Evolutionary conservation across 148 eudicot species (phyloP).

Genomic region (Bassia scoparia): DNA sequence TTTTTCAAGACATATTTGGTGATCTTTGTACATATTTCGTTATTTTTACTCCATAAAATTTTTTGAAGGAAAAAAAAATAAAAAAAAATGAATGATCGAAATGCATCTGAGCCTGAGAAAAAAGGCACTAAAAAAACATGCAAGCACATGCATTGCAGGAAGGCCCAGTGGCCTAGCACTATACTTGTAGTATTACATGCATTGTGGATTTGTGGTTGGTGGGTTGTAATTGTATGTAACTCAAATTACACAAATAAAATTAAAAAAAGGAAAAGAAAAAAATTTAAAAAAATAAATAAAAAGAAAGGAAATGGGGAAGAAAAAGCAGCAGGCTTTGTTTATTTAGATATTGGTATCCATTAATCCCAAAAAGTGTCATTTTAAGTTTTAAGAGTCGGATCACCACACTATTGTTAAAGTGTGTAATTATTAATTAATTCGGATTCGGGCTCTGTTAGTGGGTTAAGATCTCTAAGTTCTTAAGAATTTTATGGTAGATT

Average conservation of each 20-base stretch:
- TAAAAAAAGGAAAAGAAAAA: not conserved
- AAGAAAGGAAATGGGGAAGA: not conserved
- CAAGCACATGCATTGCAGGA: conserved; percentile 32
- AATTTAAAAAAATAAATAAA: too few species aligned
- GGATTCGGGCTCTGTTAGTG: too few species aligned
- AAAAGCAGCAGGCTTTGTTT: conserved; percentile 1
- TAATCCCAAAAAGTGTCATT: not conserved
- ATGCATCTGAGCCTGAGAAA: conserved; percentile 21
- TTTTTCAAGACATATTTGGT: too few species aligned
- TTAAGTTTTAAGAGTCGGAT: too few species aligned
- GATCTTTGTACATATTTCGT: not conserved
- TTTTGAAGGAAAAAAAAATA: not conserved
- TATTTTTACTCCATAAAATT: not conserved
- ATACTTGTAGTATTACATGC: not conserved
- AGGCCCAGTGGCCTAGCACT: conserved; percentile 22
- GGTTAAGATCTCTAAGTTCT: too few species aligned
- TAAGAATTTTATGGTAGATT: too few species aligned
- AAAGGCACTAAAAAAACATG: conserved; percentile 31
- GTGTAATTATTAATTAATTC: too few species aligned
- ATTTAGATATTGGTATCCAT: not conserved
- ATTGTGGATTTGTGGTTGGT: conserved; percentile 23
- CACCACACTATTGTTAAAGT: too few species aligned
- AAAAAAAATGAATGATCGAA: not conserved
- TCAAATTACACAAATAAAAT: not conserved
- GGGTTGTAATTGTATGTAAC: not conserved